Conservation (phyloP, 1,284 basidiomycete genomes). For the Phlebopus sp. region DNA sequence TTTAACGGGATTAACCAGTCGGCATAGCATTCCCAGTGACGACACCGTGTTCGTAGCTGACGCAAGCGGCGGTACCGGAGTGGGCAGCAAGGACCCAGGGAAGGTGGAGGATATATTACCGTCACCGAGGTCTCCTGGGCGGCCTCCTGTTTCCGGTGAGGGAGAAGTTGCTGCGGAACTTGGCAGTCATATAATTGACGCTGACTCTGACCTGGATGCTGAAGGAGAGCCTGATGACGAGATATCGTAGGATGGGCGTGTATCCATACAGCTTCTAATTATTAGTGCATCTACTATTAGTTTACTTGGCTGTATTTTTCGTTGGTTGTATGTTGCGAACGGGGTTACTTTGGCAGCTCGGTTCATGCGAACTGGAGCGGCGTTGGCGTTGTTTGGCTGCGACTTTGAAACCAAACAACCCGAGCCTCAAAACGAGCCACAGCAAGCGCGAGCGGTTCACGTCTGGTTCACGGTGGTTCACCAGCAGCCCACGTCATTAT, state of each 20-base stretch:
- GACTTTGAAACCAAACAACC: conserved; percentile 15
- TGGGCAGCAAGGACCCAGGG: conserved; percentile 22
- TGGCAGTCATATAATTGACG: conserved; percentile 14
- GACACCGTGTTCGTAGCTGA: conserved; percentile 43
- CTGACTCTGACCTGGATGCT: conserved; percentile 37
- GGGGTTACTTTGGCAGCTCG: not conserved
- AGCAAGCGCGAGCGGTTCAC: conserved; percentile 33
- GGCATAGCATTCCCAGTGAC: conserved; percentile 55
- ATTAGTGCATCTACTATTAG: conserved; percentile 11
- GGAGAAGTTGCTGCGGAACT: not conserved
- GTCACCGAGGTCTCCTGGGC: not conserved
- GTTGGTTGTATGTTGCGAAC: not conserved
- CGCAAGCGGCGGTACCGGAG: conserved; percentile 9
- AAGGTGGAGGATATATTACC: conserved; percentile 15
- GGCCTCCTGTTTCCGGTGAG: not conserved
- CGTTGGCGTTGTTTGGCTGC: conserved; percentile 23
- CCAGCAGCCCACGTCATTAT: conserved; percentile 18
- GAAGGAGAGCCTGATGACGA: conserved; percentile 41
- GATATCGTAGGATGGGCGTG: conserved; percentile 21
- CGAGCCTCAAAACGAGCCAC: conserved; percentile 29
- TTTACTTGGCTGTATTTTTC: conserved; percentile 1
- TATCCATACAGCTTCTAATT: conserved; percentile 26
- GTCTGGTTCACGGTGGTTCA: conserved; percentile 36
- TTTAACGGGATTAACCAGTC: conserved; percentile 47
- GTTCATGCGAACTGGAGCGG: conserved; percentile 21